phyloP scores from a whole-genome alignment of 208 protist genomes.

The Leishmania guyanensis region DNA sequence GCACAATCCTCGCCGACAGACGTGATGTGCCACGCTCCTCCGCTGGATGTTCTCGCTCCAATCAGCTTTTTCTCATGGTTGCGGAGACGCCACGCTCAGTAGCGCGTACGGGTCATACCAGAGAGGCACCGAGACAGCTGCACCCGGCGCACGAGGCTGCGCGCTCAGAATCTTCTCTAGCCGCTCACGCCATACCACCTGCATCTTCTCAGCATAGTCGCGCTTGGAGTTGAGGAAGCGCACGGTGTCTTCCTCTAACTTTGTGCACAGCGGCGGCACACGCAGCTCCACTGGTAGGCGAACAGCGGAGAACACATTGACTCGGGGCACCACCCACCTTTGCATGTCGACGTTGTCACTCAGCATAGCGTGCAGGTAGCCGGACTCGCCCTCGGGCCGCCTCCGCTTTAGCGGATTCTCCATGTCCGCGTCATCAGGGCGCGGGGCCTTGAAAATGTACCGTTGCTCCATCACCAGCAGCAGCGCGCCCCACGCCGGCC shows the following conservation, averaged over 20 bases:
- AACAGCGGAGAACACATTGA: slow-evolving; percentile 57
- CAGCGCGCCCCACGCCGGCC: slow-evolving; percentile 50
- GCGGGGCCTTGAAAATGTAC: slow-evolving; percentile 57
- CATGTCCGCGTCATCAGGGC: slow-evolving; percentile 23
- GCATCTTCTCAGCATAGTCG: slow-evolving; percentile 41
- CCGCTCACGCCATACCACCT: slow-evolving; percentile 52
- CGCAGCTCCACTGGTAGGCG: slow-evolving; percentile 65
- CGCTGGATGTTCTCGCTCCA: background rate
- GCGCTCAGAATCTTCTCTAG: slow-evolving; percentile 22
- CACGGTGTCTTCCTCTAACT: slow-evolving; percentile 55
- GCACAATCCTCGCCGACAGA: background rate
- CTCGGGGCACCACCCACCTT: slow-evolving; percentile 46
- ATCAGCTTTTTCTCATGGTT: background rate
- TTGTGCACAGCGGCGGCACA: slow-evolving; percentile 51
- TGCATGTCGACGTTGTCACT: slow-evolving; percentile 62
- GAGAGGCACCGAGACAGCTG: slow-evolving; percentile 46
- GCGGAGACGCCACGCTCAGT: slow-evolving; percentile 45
- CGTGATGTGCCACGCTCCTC: background rate
- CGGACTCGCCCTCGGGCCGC: slow-evolving; percentile 19
- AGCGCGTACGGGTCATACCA: slow-evolving; percentile 84
- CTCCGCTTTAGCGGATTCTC: slow-evolving; percentile 37
- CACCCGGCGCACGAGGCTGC: slow-evolving; percentile 4
- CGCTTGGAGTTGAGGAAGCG: slow-evolving; percentile 59
- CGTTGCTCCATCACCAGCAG: slow-evolving; percentile 69
- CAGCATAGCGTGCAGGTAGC: slow-evolving; percentile 30